These are phyloP conservation scores for Diutina rugosa DNA, from an alignment of 1,139 yeast genomes.

Conservation along the genomic window DNA sequence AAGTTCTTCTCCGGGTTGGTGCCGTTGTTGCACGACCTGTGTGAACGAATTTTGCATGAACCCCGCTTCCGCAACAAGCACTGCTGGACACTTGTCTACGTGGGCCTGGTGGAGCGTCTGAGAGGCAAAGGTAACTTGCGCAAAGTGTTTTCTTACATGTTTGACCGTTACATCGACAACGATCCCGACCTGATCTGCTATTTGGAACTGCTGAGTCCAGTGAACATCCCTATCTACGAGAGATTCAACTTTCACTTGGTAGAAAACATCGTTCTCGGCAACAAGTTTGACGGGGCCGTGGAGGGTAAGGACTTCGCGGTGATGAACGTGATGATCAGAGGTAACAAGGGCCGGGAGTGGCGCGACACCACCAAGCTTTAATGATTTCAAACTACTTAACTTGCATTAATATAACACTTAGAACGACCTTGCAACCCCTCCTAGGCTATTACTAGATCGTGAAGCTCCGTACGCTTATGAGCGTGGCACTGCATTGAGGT, in stretches of 20 bases:
- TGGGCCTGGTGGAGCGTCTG: conserved; percentile 45
- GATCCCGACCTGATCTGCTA: conserved; percentile 30
- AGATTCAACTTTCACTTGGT: conserved; percentile 42
- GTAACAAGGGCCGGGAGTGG: conserved; percentile 29
- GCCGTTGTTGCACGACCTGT: conserved; percentile 41
- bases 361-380: not conserved
- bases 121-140: conserved; percentile 62
- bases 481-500: too few species aligned
- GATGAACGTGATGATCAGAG: conserved; percentile 49
- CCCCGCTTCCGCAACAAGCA: conserved; percentile 24
- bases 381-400: not conserved
- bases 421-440: too few species aligned
- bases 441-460: too few species aligned
- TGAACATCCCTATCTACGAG: conserved; percentile 45
- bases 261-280: conserved; percentile 38
- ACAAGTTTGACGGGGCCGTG: conserved; percentile 20
- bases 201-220: conserved; percentile 43
- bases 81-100: conserved; percentile 45
- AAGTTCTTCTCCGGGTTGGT: conserved; percentile 43
- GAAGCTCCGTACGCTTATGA: too few species aligned
- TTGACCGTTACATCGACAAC: conserved; percentile 35
- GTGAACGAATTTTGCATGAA: conserved; percentile 25
- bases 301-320: conserved; percentile 28
- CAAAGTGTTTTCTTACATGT: conserved; percentile 43
- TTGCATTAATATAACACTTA: not conserved